These are phyloP conservation scores for Phenoliferia sp. DNA, from an alignment of 1,284 basidiomycete species.

Conservation along the genomic window DNA sequence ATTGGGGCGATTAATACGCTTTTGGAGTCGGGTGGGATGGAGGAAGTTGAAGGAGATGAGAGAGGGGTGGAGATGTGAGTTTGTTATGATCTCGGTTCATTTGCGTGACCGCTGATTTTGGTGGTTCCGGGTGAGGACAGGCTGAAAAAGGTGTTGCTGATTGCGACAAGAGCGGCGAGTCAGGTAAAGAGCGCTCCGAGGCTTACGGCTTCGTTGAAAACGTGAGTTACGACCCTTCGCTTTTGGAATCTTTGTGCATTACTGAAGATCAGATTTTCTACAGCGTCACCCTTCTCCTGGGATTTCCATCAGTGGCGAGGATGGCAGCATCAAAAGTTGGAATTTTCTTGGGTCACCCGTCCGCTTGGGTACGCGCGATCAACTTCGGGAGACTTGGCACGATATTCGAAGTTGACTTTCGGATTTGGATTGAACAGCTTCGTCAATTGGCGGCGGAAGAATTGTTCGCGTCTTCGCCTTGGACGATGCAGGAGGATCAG, in stretches of 20 bases:
- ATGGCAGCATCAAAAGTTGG: conserved; percentile 51
- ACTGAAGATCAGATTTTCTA: too few relatives aligned
- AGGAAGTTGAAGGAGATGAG: conserved; percentile 6
- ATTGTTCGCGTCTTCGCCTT: conserved; percentile 59
- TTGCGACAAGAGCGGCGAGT: conserved; percentile 57
- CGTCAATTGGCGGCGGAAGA: conserved; percentile 73
- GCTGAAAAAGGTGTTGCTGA: conserved; percentile 48
- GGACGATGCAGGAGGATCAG: conserved; percentile 56
- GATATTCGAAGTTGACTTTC: not conserved
- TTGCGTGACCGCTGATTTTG: not conserved
- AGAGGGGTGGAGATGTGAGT: conserved; percentile 27
- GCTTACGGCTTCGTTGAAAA: conserved; percentile 69
- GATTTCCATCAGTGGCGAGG: conserved; percentile 50
- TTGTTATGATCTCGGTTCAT: not conserved
- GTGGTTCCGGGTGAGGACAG: conserved; percentile 38
- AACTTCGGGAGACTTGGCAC: conserved; percentile 21
- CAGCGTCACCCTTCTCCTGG: conserved; percentile 61
- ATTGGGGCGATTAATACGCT: conserved; percentile 8
- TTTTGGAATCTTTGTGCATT: not conserved
- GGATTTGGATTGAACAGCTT: conserved; percentile 50
- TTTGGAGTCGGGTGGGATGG: conserved; percentile 10
- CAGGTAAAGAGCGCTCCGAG: conserved; percentile 72
- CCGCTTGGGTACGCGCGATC: conserved; percentile 71
- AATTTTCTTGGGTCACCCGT: conserved; percentile 66
- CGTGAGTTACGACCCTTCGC: conserved; percentile 50